Evolutionary conservation across 371 early-diverging fungal genomes (phyloP), one percentile per base, ranked within the genome.

Genomic region (Mortierella sp.): DNA sequence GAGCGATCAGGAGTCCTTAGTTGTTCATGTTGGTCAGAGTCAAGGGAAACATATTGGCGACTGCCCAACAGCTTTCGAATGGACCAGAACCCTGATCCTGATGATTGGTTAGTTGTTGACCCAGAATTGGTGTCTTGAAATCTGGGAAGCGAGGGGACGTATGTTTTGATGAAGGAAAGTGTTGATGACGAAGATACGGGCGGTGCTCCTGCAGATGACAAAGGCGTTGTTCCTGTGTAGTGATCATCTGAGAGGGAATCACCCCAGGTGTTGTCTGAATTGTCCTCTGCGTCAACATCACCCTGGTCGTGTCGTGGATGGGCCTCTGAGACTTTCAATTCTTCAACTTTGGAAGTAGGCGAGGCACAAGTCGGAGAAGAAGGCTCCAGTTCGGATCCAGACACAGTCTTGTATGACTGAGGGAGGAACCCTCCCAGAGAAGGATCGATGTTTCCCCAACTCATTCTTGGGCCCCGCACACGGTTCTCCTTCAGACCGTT

Each of bases 401-500:
- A 43, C 19, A 72, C 21, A 12, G 67, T 41, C 41, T 57, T 62
- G 43, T 73, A 67, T 1, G 60, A 16, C 24, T 22, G 40, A 13
- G 62, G 43, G 41, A 63, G 59, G 46, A 71, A 16, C 12, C 63
- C 31, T 6, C 73, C 67, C n/a, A 73, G 19, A 4, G 67, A 59
- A 2, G 67, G 67, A 44, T 73, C 73, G 16, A 73, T 45, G 27
- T 44, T 25, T 6, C 63, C 50, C 73, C 73, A 73, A 27, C 37
- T 55, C 48, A 54, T 55, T 6, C 73, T 39, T 12, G 73, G 67
- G 0, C 67, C 73, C 2, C 73, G 63, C 34, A 67, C 62, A 0
- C 63, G 58, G 29, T 67, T 67, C 49, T 67, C 73, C 39, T 73
- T 73, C 47, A 71, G 54, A 22, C 72, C 72, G n/a, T 71, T 71